Evolutionary conservation across 768 basidiomycete species (phyloP).

Genomic region (Pulveroboletus frians): DNA sequence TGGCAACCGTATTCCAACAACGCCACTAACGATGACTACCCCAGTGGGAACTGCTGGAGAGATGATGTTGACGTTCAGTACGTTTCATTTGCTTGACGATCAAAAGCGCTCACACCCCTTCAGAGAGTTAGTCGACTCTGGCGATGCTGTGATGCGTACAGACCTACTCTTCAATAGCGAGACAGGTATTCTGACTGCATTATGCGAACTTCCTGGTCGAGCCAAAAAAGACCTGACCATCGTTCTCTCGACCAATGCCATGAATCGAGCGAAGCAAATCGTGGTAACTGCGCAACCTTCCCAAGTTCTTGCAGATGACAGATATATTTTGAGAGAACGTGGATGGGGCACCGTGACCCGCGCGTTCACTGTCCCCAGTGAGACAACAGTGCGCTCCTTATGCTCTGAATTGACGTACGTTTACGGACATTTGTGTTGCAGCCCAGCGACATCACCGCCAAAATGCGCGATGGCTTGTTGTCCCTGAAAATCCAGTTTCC

Average conservation of each 20-base stretch:
- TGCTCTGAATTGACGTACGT: neutral
- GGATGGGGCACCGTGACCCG: slow-evolving; percentile 47
- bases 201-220: slow-evolving; percentile 69
- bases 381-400: slow-evolving; percentile 46
- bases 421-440: slow-evolving; percentile 22
- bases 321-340: slow-evolving; percentile 50
- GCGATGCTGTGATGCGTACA: slow-evolving; percentile 53
- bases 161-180: slow-evolving; percentile 56
- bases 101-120: too few relatives aligned
- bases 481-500: slow-evolving; percentile 51
- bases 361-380: slow-evolving; percentile 49
- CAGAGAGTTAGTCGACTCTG: too few relatives aligned
- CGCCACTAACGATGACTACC: too few relatives aligned
- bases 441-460: slow-evolving; percentile 50
- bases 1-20: too few relatives aligned
- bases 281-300: slow-evolving; percentile 45
- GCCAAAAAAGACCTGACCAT: slow-evolving; percentile 52
- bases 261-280: slow-evolving; percentile 60
- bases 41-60: too few relatives aligned
- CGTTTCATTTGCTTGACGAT: too few relatives aligned
- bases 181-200: slow-evolving; percentile 48
- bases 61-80: too few relatives aligned
- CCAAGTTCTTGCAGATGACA: slow-evolving; percentile 38
- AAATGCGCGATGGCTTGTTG: slow-evolving; percentile 59
- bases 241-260: slow-evolving; percentile 53